Evolutionary conservation across 1,139 yeast genomes (phyloP).

Genomic region (Candida tropicalis): DNA sequence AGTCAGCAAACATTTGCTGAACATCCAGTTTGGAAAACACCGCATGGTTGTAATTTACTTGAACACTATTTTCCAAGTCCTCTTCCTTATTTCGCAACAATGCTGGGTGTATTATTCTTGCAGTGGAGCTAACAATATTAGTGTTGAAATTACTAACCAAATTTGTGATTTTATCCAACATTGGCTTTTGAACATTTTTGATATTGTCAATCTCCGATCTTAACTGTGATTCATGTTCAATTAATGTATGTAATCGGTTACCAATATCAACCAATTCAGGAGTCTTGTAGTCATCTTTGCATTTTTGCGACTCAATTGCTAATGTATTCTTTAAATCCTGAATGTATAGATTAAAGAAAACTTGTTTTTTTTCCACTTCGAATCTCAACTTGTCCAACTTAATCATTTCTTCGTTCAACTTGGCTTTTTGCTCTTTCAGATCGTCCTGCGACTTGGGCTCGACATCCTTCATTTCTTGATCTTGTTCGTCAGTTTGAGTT

Average conservation of each 20-base stretch:
- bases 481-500: neutral
- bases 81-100: constrained; percentile 9
- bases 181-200: constrained; percentile 36
- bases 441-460: neutral
- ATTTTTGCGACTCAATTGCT: constrained; percentile 18
- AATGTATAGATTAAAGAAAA: constrained; percentile 30
- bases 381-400: constrained; percentile 24
- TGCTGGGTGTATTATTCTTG: constrained; percentile 10
- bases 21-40: constrained; percentile 26
- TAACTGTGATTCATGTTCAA: constrained; percentile 20
- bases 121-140: constrained; percentile 16
- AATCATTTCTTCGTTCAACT: constrained; percentile 10
- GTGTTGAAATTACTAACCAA: constrained; percentile 29
- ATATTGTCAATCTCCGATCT: constrained; percentile 29
- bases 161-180: constrained; percentile 35
- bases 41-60: constrained; percentile 23
- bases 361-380: constrained; percentile 32
- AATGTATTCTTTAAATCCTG: constrained; percentile 24
- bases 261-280: constrained; percentile 20
- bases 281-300: constrained; percentile 23
- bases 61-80: constrained; percentile 13
- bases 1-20: constrained; percentile 23
- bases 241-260: constrained; percentile 24
- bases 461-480: neutral
- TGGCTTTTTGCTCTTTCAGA: neutral